A percentile compares a stretch with the other conserved stretches of the same genome.
Evolutionary conservation across 2,329 filamentous ascomycete genomes (phyloP).

Genomic region (Epicoccum sorghinum): DNA sequence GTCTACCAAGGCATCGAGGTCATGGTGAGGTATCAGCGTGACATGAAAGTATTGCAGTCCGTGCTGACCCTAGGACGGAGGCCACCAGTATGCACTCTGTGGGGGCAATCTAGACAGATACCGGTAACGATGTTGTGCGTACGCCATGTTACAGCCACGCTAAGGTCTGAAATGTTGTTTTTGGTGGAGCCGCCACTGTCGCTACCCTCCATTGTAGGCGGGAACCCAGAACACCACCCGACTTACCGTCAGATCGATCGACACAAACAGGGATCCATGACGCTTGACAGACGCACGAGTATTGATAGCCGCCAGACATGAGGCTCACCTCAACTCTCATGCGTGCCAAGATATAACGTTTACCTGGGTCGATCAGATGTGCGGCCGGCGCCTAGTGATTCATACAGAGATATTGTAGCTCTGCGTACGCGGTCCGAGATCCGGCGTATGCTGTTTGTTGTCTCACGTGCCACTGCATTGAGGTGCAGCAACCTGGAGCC

Average conservation of each 20-base stretch:
- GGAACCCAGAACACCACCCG: neutral
- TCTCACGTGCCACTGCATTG: slow-evolving; percentile 16
- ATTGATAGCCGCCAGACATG: neutral
- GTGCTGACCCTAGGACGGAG: slow-evolving; percentile 26
- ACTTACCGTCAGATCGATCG: neutral
- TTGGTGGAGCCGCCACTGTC: slow-evolving; percentile 6
- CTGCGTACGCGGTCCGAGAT: slow-evolving; percentile 15
- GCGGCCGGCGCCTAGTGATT: slow-evolving; percentile 6
- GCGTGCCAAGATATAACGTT: slow-evolving; percentile 7
- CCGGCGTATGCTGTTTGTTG: slow-evolving; percentile 8
- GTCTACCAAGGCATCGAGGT: slow-evolving; percentile 16
- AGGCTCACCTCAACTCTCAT: slow-evolving; percentile 2
- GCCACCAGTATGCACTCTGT: slow-evolving; percentile 24
- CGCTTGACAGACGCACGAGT: neutral
- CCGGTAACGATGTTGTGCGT: slow-evolving; percentile 10
- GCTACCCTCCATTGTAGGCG: neutral
- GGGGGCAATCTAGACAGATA: slow-evolving; percentile 25
- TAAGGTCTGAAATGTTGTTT: slow-evolving; percentile 6
- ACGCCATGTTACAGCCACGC: slow-evolving; percentile 17
- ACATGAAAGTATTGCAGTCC: slow-evolving; percentile 33
- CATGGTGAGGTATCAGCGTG: slow-evolving; percentile 20
- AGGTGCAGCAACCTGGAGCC: slow-evolving; percentile 16
- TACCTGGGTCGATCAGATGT: slow-evolving; percentile 4
- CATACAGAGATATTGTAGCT: slow-evolving; percentile 16
- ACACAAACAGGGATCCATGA: neutral